Percentiles rank a stretch among this genome's conserved stretches.
These are phyloP conservation scores for Xylaria sp. DNA, from an alignment of 2,329 filamentous ascomycete genomes.

Conservation along the genomic window DNA sequence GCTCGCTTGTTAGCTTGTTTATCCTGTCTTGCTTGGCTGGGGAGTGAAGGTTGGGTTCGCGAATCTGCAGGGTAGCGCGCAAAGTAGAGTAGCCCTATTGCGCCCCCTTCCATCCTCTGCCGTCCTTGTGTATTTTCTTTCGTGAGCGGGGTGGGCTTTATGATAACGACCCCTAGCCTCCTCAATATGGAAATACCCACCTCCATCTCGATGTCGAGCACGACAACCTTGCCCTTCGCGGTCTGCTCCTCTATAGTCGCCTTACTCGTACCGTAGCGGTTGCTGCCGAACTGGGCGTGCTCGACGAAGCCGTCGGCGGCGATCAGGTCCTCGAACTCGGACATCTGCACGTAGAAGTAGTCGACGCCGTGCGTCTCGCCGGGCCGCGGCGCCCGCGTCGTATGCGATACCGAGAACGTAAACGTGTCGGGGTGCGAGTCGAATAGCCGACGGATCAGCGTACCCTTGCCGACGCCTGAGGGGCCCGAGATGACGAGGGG, in stretches of 20 bases:
- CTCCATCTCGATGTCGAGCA: constrained; percentile 98
- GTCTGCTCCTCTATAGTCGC: constrained; percentile 80
- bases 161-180: background rate
- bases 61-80: background rate
- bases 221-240: constrained; percentile 76
- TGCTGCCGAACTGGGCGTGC: constrained; percentile 83
- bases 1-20: constrained; percentile 9
- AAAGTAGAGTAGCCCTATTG: background rate
- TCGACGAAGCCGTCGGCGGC: constrained; percentile 82
- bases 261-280: constrained; percentile 87
- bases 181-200: constrained; percentile 52
- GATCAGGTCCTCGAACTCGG: constrained; percentile 74
- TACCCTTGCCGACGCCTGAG: constrained; percentile 83
- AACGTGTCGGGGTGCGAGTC: constrained; percentile 62
- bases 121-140: background rate
- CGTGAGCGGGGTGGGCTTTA: background rate
- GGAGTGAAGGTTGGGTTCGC: background rate
- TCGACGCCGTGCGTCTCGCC: constrained; percentile 81
- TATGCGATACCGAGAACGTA: constrained; percentile 74
- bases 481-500: constrained; percentile 84
- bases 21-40: background rate
- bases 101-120: background rate
- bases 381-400: constrained; percentile 78
- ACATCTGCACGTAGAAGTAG: constrained; percentile 80
- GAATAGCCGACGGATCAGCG: constrained; percentile 78